phyloP scores from a whole-genome alignment of 202 grass and related monocot genomes.

The Sporobolus alterniflorus region DNA sequence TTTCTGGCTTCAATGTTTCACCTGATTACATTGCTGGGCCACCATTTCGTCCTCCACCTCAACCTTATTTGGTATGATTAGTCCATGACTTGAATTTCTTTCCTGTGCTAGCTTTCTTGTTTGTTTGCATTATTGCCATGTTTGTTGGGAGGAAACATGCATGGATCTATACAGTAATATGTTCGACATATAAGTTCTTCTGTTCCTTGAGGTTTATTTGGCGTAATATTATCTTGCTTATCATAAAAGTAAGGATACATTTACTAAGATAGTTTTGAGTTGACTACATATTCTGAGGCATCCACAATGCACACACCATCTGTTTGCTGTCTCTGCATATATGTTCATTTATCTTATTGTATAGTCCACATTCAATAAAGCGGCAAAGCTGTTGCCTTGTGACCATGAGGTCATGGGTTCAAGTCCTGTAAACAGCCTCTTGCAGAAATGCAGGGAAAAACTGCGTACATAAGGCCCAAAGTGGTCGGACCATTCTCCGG shows the following conservation, averaged over 20 bases:
- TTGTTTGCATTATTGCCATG: slow-evolving; percentile 11
- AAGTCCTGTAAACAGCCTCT: too few species aligned
- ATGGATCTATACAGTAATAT: slow-evolving; percentile 1
- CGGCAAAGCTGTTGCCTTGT: too few species aligned
- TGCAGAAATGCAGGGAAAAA: too few species aligned
- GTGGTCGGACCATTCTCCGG: too few species aligned
- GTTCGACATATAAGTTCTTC: not conserved
- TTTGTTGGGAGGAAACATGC: slow-evolving; percentile 16
- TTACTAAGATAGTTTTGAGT: not conserved
- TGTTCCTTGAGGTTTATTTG: not conserved
- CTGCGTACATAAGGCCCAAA: too few species aligned
- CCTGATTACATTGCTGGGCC: slow-evolving; percentile 36
- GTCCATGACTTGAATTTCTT: not conserved
- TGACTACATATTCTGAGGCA: not conserved
- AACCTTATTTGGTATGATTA: slow-evolving; percentile 50
- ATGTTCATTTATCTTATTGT: not conserved
- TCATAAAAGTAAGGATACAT: not conserved
- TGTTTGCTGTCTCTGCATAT: not conserved
- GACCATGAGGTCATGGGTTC: too few species aligned
- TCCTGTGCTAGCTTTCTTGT: not conserved
- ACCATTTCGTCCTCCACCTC: slow-evolving; percentile 38
- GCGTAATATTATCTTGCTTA: slow-evolving; percentile 18
- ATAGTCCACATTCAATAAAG: not conserved
- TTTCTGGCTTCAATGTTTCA: slow-evolving; percentile 38
- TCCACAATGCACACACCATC: not conserved